Conservation (phyloP, 169 alveolate genomes). For the Plasmodium sp. region DNA sequence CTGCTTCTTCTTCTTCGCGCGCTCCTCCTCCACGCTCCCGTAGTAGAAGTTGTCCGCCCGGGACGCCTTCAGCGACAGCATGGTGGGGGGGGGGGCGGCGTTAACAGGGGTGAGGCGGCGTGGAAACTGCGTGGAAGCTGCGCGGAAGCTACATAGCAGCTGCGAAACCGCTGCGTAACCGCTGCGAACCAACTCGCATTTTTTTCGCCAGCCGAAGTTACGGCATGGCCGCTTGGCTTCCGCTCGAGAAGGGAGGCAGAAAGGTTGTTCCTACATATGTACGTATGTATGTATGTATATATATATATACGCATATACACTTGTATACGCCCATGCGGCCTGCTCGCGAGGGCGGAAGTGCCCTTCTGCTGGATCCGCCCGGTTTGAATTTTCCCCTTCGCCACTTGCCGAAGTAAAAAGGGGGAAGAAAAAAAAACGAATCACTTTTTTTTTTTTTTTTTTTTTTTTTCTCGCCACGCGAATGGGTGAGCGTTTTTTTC, state of each 20-base stretch:
- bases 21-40: slow-evolving; percentile 80
- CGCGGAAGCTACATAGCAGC: neutral
- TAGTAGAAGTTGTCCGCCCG: slow-evolving; percentile 86
- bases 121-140: neutral
- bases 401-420: neutral
- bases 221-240: no score
- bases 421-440: neutral
- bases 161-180: no score
- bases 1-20: slow-evolving; percentile 60
- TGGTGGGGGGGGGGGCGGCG: neutral
- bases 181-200: no score
- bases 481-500: neutral
- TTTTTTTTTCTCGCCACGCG: neutral
- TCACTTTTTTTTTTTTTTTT: neutral
- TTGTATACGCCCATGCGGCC: neutral
- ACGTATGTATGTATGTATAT: neutral
- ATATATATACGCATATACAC: no score
- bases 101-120: neutral
- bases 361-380: neutral
- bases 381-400: neutral
- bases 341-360: neutral
- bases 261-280: neutral
- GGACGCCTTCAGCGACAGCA: slow-evolving; percentile 85
- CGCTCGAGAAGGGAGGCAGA: no score
- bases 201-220: no score